These are phyloP conservation scores for Pharus latifolius DNA, from an alignment of 176 grass and related monocot genomes.

Conservation along the genomic window DNA sequence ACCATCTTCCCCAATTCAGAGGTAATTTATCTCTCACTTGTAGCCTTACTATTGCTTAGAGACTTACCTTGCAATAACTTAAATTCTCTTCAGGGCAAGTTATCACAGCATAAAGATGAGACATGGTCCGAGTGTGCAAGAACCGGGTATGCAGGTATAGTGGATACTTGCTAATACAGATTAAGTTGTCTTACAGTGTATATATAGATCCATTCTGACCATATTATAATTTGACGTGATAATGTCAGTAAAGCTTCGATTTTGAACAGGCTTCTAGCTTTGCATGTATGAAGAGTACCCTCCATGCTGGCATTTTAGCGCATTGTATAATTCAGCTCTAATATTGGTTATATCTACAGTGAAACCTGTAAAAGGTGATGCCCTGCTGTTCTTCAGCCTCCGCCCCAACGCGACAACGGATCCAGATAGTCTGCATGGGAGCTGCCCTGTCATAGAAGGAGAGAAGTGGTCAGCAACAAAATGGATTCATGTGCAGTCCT, in stretches of 20 bases:
- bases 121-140: conserved; percentile 43
- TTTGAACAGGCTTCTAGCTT: background rate
- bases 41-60: background rate
- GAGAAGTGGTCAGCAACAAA: conserved; percentile 61
- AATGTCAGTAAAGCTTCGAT: background rate
- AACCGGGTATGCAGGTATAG: conserved; percentile 34
- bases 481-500: conserved; percentile 46
- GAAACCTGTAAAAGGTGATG: conserved; percentile 51
- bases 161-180: background rate
- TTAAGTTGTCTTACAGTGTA: background rate
- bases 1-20: conserved; percentile 34
- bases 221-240: background rate
- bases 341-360: conserved; percentile 7
- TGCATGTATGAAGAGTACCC: background rate
- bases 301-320: too few species aligned
- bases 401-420: conserved; percentile 30
- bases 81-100: background rate
- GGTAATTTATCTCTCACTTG: conserved; percentile 1
- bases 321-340: too few species aligned
- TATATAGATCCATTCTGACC: background rate
- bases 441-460: conserved; percentile 46
- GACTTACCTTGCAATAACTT: background rate
- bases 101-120: conserved; percentile 30
- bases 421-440: conserved; percentile 31
- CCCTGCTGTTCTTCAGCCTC: conserved; percentile 51